Percentiles rank a stretch among this genome's conserved stretches.
phyloP scores from a whole-genome alignment of 2,329 filamentous ascomycete genomes.

The Fusarium siculi region DNA sequence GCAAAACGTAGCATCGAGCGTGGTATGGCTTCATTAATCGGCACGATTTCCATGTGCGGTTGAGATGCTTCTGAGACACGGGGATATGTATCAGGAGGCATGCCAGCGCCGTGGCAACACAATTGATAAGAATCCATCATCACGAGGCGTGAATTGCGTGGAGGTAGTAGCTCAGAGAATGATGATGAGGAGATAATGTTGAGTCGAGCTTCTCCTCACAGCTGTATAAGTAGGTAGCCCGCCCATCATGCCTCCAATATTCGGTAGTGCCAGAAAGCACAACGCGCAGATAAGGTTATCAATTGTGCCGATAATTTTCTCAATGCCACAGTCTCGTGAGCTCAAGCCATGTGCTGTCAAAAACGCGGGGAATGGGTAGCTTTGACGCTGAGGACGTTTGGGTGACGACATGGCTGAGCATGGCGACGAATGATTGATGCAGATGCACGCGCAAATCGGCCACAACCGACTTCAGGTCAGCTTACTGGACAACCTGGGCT shows the following conservation, averaged over 20 bases:
- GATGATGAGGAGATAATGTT: background rate
- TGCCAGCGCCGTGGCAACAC: constrained; percentile 22
- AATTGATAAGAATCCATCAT: constrained; percentile 30
- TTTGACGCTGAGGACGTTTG: constrained; percentile 18
- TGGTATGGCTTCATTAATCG: constrained; percentile 12
- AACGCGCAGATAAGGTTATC: background rate
- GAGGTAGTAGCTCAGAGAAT: background rate
- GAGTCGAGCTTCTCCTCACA: background rate
- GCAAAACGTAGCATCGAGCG: constrained; percentile 12
- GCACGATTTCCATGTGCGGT: constrained; percentile 15
- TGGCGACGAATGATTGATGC: constrained; percentile 15
- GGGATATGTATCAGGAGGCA: constrained; percentile 2
- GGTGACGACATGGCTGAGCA: constrained; percentile 36
- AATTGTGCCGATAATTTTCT: constrained; percentile 14
- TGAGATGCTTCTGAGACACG: background rate
- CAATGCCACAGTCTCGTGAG: constrained; percentile 17
- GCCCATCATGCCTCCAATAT: background rate
- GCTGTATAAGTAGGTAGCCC: constrained; percentile 23
- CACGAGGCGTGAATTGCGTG: background rate
- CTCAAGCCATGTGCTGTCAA: constrained; percentile 24
- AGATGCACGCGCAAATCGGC: background rate
- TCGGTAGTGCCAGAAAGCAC: constrained; percentile 13
- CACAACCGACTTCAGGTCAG: constrained; percentile 12
- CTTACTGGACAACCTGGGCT: constrained; percentile 13
- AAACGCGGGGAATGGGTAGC: constrained; percentile 31